phyloP scores from a whole-genome alignment of 768 basidiomycete species.

The Podaxis sp. region DNA sequence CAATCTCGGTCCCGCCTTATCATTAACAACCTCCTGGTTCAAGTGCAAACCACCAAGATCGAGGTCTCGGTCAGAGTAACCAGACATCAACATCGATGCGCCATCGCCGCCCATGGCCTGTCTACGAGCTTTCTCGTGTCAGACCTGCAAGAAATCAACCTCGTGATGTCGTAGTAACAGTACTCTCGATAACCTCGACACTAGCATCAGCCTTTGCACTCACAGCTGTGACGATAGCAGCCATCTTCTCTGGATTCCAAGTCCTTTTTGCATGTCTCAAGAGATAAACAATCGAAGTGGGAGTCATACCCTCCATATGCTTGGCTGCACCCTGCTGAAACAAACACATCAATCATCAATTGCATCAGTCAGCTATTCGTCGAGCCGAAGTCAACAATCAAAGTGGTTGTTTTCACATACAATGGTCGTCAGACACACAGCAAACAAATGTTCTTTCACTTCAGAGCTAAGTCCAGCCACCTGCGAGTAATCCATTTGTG shows the following conservation, averaged over 20 bases:
- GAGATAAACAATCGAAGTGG: conserved; percentile 64
- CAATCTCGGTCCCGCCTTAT: conserved; percentile 18
- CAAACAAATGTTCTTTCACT: conserved; percentile 62
- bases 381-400: no score
- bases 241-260: conserved; percentile 21
- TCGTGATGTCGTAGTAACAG: not conserved
- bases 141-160: conserved; percentile 50
- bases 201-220: not conserved
- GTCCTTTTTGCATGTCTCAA: conserved; percentile 62
- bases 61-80: conserved; percentile 43
- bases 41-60: conserved; percentile 11
- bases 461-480: conserved; percentile 76
- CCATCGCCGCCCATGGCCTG: conserved; percentile 67
- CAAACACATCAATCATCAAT: not conserved
- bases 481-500: conserved; percentile 64
- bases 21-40: conserved; percentile 31
- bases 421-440: conserved; percentile 66
- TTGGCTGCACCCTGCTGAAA: conserved; percentile 78
- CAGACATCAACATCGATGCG: conserved; percentile 51
- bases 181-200: not conserved
- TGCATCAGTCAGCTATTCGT: not conserved
- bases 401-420: conserved; percentile 36
- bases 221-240: not conserved
- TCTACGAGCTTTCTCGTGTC: conserved; percentile 89
- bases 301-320: conserved; percentile 93